Conservation (phyloP, 1,139 yeast species). For the Hansenula sp. region DNA sequence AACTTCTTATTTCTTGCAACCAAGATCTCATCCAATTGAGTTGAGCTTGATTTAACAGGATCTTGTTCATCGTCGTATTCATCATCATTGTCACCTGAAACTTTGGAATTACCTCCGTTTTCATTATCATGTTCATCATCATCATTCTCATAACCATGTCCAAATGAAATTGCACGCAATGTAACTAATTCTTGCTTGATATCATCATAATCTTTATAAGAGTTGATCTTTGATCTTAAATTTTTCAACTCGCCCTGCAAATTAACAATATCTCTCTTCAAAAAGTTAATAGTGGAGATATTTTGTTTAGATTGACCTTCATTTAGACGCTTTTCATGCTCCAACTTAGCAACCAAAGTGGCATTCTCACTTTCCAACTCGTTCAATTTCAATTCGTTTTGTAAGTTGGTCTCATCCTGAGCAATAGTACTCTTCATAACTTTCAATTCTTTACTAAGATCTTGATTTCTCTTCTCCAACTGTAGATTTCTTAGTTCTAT, state of each 20-base stretch:
- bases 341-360: constrained; percentile 58
- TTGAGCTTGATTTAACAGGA: constrained; percentile 20
- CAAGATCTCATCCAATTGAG: constrained; percentile 35
- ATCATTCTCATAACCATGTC: constrained; percentile 31
- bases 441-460: constrained; percentile 62
- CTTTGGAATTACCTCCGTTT: constrained; percentile 14
- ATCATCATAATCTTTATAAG: constrained; percentile 67
- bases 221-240: constrained; percentile 39
- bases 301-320: constrained; percentile 15
- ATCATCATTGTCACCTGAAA: constrained; percentile 30
- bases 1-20: constrained; percentile 38
- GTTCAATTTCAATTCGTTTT: constrained; percentile 38
- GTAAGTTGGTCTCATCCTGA: constrained; percentile 27
- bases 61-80: constrained; percentile 13
- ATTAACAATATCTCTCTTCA: constrained; percentile 33
- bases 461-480: constrained; percentile 75
- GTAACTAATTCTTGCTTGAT: constrained; percentile 71
- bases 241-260: constrained; percentile 43
- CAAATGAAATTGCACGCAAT: constrained; percentile 74
- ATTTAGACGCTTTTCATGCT: constrained; percentile 33
- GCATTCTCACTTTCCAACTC: constrained; percentile 70
- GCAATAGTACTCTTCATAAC: constrained; percentile 28
- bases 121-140: constrained; percentile 42
- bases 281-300: constrained; percentile 31
- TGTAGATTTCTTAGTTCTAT: constrained; percentile 67